Conservation (phyloP, 2,329 filamentous ascomycete species). For the Dothistroma septosporum region DNA sequence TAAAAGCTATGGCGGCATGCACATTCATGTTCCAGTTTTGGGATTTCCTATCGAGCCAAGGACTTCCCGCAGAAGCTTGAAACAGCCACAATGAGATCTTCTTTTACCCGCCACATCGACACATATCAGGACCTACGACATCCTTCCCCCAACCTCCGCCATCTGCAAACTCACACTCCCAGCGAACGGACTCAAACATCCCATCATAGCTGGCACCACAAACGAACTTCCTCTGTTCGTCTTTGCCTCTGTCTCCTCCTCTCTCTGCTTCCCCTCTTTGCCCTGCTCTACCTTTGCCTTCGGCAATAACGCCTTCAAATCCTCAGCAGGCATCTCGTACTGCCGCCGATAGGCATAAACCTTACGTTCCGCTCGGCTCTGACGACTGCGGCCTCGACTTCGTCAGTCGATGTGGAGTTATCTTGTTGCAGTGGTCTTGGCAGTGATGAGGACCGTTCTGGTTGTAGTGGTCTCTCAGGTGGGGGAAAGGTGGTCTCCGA, state of each 20-base stretch:
- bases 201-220: neutral
- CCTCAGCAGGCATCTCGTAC: conserved; percentile 1
- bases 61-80: too few species aligned
- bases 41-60: too few species aligned
- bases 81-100: too few species aligned
- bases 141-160: neutral
- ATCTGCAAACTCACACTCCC: neutral
- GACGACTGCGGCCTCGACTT: neutral
- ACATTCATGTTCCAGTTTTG: too few species aligned
- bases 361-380: neutral
- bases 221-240: neutral
- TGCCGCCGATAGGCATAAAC: neutral
- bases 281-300: neutral
- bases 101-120: too few species aligned
- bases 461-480: neutral
- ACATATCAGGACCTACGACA: neutral
- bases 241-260: neutral
- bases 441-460: neutral
- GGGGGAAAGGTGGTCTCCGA: neutral
- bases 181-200: neutral
- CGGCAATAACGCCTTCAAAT: neutral
- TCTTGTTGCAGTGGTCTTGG: neutral
- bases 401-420: too few species aligned
- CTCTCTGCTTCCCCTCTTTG: neutral
- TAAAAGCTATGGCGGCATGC: too few species aligned